Percentiles rank a stretch among this genome's conserved stretches.
Evolutionary conservation across 495 filamentous ascomycete species (phyloP).

Genomic region (Trichoderma reesei): DNA sequence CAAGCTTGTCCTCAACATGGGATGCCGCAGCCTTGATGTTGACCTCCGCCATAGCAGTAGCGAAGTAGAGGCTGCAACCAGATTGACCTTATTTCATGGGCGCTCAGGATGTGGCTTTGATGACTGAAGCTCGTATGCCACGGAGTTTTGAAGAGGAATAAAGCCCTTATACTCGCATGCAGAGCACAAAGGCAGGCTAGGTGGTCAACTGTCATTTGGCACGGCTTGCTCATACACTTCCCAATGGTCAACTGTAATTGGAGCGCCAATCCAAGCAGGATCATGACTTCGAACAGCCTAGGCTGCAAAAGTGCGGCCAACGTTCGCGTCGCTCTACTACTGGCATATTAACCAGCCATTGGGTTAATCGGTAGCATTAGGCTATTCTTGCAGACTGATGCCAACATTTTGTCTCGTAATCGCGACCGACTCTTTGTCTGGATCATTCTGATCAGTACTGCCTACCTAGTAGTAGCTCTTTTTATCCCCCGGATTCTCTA

Average conservation of each 20-base stretch:
- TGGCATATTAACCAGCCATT: neutral
- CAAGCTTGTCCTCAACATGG: slow-evolving; percentile 20
- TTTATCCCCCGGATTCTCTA: neutral
- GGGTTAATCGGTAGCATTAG: too few species aligned
- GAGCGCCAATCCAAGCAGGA: neutral
- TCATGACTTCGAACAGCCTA: neutral
- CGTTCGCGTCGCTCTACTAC: neutral
- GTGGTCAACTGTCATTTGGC: neutral
- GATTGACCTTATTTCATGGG: neutral
- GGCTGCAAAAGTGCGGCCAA: neutral
- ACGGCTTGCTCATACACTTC: neutral
- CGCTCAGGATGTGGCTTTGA: neutral
- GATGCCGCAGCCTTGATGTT: neutral
- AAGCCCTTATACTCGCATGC: neutral
- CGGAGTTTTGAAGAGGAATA: neutral
- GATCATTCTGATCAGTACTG: too few species aligned
- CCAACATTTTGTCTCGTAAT: neutral
- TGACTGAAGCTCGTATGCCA: neutral
- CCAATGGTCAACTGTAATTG: neutral
- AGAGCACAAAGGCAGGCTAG: neutral
- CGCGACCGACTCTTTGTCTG: too few species aligned
- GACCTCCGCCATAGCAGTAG: neutral
- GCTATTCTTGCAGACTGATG: neutral
- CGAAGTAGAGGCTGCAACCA: neutral
- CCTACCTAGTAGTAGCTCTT: too few species aligned